Base-by-base conservation (phyloP, 352 stramenopile genomes). In the Phytophthora sp. region DNA sequence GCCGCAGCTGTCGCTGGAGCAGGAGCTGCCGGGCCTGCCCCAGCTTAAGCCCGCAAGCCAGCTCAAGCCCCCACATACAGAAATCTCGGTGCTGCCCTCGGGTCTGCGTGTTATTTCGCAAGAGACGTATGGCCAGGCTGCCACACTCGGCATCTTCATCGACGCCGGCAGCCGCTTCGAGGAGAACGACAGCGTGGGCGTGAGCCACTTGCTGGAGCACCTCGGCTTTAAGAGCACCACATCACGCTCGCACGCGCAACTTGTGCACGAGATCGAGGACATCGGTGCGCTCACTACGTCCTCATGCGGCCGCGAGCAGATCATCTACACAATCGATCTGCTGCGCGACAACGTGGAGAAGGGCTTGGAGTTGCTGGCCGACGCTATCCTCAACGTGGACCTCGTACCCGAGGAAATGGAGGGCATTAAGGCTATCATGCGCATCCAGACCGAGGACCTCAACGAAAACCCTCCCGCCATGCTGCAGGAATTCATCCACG, bases 281-380 rank as follows among this genome's bases (percentile, higher is more conserved):
- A 96, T 98, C 57, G 96, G 97, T 39, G 95, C 83, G 27, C 89
- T 95, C 46, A 93, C 87, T 12, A 98, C 96, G 50, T 93, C 94
- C 38, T 96, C 93, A 18, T 90, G 84, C 26, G 90, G 86, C 30
- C 83, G 97, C 45, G 97, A 99, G 71, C 95, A 99, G 80, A 98
- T 98, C 63, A 93, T 99, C 45, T 98, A 98, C 77, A 98, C 93
- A 63, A 90, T 99, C 60, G 97, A 99, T 74, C 75, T 99, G 42
- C 76, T 99, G 39, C 88, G 96, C 38, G 95, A 98, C 65, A 98
- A 98, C 66, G 86, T 98, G 7, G 80, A 91, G 36, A 77, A 86
- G 38, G 96, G 91, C 1, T 80, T 98, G 45, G 82, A 96, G 60
- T 75, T 99, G 54, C 76, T 99, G 16, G 84, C 89, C 2, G 93